Evolutionary conservation across 495 filamentous ascomycete genomes (phyloP).

Genomic region (Coniosporium apollinis): DNA sequence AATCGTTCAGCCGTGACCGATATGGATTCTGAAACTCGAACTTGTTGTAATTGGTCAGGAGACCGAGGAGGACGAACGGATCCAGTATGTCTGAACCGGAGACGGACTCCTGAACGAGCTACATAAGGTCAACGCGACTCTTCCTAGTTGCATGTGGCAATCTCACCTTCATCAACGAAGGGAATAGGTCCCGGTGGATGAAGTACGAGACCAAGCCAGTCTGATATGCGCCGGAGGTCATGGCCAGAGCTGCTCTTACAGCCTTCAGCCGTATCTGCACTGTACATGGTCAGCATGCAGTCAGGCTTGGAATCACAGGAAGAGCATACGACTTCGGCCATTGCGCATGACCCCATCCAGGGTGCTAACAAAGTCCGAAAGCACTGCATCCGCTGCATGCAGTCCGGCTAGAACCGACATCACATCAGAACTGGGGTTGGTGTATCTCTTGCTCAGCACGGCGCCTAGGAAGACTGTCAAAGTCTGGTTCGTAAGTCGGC

Average conservation of each 20-base stretch:
- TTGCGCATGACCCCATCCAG: constrained; percentile 70
- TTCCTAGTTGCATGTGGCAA: neutral
- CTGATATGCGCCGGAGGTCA: constrained; percentile 84
- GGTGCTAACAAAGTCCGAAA: constrained; percentile 72
- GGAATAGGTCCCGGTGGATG: constrained; percentile 87
- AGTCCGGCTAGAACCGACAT: constrained; percentile 79
- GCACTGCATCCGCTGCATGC: constrained; percentile 67
- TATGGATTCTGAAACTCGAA: constrained; percentile 98
- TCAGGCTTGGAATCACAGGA: too few relatives aligned
- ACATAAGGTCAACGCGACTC: neutral
- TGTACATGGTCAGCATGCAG: constrained; percentile 17
- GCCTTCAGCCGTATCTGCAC: constrained; percentile 64
- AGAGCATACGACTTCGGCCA: constrained; percentile 50
- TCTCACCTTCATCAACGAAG: constrained; percentile 76
- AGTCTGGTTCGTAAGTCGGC: constrained; percentile 46
- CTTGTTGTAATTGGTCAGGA: constrained; percentile 98
- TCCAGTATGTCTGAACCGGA: constrained; percentile 42
- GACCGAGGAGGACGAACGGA: constrained; percentile 67
- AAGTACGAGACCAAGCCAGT: constrained; percentile 90
- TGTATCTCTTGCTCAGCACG: constrained; percentile 77
- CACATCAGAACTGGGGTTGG: constrained; percentile 88
- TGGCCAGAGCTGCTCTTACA: constrained; percentile 61
- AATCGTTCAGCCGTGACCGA: constrained; percentile 85
- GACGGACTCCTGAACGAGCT: constrained; percentile 80
- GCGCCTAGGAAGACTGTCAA: constrained; percentile 72